Evolutionary conservation across 2,329 filamentous ascomycete genomes (phyloP).

Genomic region (Colletotrichum tropicicola): DNA sequence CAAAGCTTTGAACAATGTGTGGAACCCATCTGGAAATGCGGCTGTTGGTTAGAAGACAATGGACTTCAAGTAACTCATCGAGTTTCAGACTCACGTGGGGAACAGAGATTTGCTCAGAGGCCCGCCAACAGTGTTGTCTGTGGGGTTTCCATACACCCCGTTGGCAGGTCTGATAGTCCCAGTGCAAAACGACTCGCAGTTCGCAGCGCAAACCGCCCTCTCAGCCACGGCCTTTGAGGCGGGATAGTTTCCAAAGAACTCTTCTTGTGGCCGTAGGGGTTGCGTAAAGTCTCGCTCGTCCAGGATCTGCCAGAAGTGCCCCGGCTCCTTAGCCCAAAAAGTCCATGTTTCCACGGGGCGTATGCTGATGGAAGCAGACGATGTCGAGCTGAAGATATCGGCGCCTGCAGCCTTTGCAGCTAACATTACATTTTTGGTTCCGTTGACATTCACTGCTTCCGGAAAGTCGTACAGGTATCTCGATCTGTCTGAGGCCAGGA

Average conservation of each 20-base stretch:
- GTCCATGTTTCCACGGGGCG: background rate
- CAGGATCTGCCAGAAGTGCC: background rate
- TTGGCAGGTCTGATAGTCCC: background rate
- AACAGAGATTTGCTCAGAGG: background rate
- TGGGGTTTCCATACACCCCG: background rate
- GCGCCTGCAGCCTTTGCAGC: background rate
- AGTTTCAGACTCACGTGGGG: background rate
- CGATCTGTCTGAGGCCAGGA: background rate
- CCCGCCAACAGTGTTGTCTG: background rate
- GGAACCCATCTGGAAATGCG: background rate
- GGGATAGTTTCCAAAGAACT: background rate
- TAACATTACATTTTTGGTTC: background rate
- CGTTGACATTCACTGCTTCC: background rate
- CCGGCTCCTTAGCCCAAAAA: background rate
- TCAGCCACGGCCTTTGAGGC: background rate
- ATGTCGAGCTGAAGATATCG: background rate
- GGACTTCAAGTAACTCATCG: background rate
- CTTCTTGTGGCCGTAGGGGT: background rate
- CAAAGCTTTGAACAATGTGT: background rate
- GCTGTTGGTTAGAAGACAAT: background rate
- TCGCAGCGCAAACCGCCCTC: background rate
- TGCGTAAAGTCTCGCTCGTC: background rate
- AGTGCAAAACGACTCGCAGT: background rate
- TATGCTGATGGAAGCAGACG: background rate
- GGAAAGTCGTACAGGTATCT: background rate